Evolutionary conservation across 2,329 filamentous ascomycete species (phyloP), one percentile per base, ranked within the genome.

Genomic region (Talaromyces funiculosus): DNA sequence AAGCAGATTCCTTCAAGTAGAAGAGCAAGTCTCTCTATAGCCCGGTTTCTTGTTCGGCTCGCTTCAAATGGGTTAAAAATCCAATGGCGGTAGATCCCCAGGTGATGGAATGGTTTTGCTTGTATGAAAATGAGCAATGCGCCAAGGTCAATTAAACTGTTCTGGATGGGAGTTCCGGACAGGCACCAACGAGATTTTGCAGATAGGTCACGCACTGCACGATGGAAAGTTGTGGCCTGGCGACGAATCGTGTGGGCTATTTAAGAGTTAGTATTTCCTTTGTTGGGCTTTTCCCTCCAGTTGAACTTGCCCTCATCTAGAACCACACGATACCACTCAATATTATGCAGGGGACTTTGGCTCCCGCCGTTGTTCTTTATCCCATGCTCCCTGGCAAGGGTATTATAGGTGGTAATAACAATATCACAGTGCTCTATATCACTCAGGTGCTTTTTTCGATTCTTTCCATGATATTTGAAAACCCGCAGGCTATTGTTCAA

Each of bases 161-260:
- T 84, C 61, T 84, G 82, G 24, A 84, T 79, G 0, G 82, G 82
- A 0, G 81, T 84, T 0, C 81, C 81, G 0, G 80, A 80, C 0
- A 83, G 71, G 62, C 80, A 83, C 82, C 82, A 85, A 8, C 82
- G 73, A 0, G 74, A 77, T 2, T 72, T 70, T 0, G 81, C 77
- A 1, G 66, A 59, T 0, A 85, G 69, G 0, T 74, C 70, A 22
- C 68, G 64, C 3, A 79, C 78, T 0, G 79, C 74, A 1, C 72
- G 73, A 61, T 80, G 74, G 9, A 81, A 73, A 0, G 71, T 73
- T 0, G 80, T 83, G 4, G 76, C 69, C 18, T 73, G 73, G 1
- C 77, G 78, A n/a, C 81, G 78, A 24, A 84, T 82, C 2, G 74
- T 73, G 59, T 84, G 80, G 1, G 81, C 82, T 81, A 56, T 60